phyloP scores from a whole-genome alignment of 176 grass and related monocot genomes.

The Musa beccarii region DNA sequence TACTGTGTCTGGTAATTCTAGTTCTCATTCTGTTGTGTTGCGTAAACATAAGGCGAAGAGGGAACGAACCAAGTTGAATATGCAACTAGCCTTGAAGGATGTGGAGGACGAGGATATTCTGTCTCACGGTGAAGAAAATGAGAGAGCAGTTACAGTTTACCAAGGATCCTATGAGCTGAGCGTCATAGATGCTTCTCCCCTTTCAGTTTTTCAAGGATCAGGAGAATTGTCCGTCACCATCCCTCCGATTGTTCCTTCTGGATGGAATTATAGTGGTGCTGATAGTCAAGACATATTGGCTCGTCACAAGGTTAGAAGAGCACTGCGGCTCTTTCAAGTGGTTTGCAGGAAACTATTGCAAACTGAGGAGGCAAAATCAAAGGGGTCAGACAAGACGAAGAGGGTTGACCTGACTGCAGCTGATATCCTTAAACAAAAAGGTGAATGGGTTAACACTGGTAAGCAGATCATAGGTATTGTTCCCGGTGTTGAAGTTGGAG shows the following conservation, averaged over 20 bases:
- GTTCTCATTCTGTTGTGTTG: not conserved
- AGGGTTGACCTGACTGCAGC: conserved; percentile 49
- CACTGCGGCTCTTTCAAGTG: conserved; percentile 34
- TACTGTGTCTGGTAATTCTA: not conserved
- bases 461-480: conserved; percentile 41
- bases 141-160: conserved; percentile 15
- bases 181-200: not conserved
- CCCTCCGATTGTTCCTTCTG: conserved; percentile 16
- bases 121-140: conserved; percentile 24
- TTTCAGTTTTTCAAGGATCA: conserved; percentile 24
- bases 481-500: conserved; percentile 70
- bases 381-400: conserved; percentile 6
- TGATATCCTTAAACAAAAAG: conserved; percentile 35
- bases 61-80: conserved; percentile 1
- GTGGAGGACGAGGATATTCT: conserved; percentile 16
- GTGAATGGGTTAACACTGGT: conserved; percentile 28
- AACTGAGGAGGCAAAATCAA: conserved; percentile 25
- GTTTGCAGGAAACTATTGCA: conserved; percentile 43
- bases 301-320: conserved; percentile 34
- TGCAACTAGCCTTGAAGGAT: conserved; percentile 10
- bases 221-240: conserved; percentile 19
- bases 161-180: conserved; percentile 25
- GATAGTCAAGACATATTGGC: conserved; percentile 19
- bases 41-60: conserved; percentile 24
- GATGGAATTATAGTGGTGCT: conserved; percentile 4